Conservation (phyloP, 148 eudicot species). For the Arbutus unedo region DNA sequence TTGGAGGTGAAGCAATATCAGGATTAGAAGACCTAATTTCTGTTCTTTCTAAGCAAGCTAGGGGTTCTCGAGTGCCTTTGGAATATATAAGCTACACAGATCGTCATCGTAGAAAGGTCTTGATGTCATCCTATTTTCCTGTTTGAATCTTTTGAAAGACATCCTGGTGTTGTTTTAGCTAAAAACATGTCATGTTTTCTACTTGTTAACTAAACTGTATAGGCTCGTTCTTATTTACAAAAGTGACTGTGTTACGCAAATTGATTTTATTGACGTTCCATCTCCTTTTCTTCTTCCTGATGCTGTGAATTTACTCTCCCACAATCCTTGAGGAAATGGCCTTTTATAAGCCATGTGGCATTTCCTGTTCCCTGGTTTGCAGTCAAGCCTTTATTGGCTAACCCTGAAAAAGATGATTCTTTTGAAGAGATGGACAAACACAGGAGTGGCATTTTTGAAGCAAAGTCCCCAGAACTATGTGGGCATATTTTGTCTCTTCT, state of each 20-base stretch:
- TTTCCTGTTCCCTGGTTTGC: neutral
- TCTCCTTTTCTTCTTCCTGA: neutral
- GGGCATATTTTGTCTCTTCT: neutral
- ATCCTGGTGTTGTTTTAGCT: neutral
- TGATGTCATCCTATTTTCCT: conserved; percentile 14
- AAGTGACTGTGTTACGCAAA: neutral
- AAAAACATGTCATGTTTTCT: neutral
- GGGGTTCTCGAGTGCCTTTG: conserved; percentile 86
- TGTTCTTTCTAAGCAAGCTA: conserved; percentile 63
- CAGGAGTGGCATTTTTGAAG: neutral
- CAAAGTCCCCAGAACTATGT: neutral
- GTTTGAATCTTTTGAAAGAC: neutral
- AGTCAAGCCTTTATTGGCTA: neutral
- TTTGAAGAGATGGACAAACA: neutral
- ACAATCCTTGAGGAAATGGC: neutral
- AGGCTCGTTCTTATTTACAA: neutral
- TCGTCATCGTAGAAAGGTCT: conserved; percentile 89
- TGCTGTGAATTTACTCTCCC: neutral
- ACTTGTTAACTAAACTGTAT: neutral
- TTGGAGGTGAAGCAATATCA: conserved; percentile 76
- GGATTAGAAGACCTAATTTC: conserved; percentile 63
- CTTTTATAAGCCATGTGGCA: neutral
- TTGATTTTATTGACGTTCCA: neutral
- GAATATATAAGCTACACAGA: conserved; percentile 74
- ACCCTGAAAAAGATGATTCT: neutral